A percentile compares a stretch with the other conserved stretches of the same genome.
Conservation (phyloP, 83 land plant species). For the Thuja plicata region DNA sequence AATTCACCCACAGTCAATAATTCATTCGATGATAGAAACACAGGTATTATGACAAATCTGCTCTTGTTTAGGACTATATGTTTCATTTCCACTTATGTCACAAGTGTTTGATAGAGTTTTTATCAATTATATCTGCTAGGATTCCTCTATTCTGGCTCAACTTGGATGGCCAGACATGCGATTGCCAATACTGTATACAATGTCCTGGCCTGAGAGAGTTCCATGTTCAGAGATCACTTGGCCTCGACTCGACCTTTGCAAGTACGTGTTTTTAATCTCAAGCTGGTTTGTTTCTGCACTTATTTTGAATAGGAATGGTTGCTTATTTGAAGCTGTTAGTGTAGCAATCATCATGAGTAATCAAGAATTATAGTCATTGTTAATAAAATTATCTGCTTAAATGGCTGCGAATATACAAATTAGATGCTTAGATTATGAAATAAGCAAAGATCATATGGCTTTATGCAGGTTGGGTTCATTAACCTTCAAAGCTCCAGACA, state of each 20-base stretch:
- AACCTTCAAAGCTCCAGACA: conserved; percentile 88
- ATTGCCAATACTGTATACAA: conserved; percentile 88
- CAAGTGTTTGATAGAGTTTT: conserved; percentile 4
- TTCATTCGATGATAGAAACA: conserved; percentile 97
- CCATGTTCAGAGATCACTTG: conserved; percentile 91
- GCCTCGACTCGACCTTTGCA: conserved; percentile 97
- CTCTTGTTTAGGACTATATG: background rate
- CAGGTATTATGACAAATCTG: conserved; percentile 56
- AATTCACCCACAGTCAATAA: conserved; percentile 95
- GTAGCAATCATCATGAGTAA: background rate
- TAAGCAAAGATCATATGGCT: background rate
- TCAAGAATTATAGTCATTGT: background rate
- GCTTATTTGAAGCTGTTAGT: background rate
- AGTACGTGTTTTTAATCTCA: conserved; percentile 37
- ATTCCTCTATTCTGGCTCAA: conserved; percentile 94
- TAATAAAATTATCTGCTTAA: background rate
- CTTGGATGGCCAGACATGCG: conserved; percentile 99
- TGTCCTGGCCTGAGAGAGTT: conserved; percentile 97
- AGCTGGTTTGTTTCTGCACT: background rate
- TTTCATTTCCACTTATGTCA: background rate
- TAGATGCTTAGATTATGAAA: background rate
- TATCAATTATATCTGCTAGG: conserved; percentile 41
- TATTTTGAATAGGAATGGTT: conserved; percentile 1
- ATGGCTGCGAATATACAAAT: background rate
- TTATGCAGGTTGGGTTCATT: conserved; percentile 80